Evolutionary conservation across 177 flowering plant genomes (phyloP), one percentile per base, ranked within the genome.

Genomic region (Vitis hybrid): DNA sequence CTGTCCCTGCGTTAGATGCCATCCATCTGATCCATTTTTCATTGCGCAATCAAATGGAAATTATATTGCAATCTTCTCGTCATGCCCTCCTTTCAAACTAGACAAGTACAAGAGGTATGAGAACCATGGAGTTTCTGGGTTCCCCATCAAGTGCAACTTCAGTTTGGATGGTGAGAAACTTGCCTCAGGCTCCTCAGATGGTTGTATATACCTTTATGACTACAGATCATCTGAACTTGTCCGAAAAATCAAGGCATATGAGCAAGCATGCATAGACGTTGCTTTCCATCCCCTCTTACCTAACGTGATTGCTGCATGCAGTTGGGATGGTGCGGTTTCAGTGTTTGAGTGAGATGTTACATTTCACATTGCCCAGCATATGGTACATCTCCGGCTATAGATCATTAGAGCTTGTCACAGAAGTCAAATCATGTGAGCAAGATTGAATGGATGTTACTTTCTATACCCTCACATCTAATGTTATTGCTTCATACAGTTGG

Each of bases 41-140:
- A 84, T 93, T 32, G 97, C 97, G 16, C 98, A 95, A 71, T 91
- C 99, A 54, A 86, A 91, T 80, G 98, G 93, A 40, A 90, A 91
- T 67, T 93, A 95, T 70, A 86, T 91, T 49, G 99, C 97, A 1
- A 86, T 91, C n/a, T 90, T 93, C 79, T 91, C 95, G 13, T 74
- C 90, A 15, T 85, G 12, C 30, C 87, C 89, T 1, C 98, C 98
- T 58, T 96, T 87, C 79, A 87, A 72, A 79, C 83, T 96, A 11
- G 90, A 93, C 86, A 94, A 87, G 83, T 92, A 82, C 83, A 90
- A 79, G 78, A 85, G 97, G 71, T 90, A 82, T 52, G 98, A 89
- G 75, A 73, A 84, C 71, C 97, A 96, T 74, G 91, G 91, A 14
- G 97, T 93, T 2, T 88, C 88, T 52, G 98, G 98, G 19, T 93